Evolutionary conservation across 179 eudicot genomes (phyloP).

Genomic region (Camellia oleifera): DNA sequence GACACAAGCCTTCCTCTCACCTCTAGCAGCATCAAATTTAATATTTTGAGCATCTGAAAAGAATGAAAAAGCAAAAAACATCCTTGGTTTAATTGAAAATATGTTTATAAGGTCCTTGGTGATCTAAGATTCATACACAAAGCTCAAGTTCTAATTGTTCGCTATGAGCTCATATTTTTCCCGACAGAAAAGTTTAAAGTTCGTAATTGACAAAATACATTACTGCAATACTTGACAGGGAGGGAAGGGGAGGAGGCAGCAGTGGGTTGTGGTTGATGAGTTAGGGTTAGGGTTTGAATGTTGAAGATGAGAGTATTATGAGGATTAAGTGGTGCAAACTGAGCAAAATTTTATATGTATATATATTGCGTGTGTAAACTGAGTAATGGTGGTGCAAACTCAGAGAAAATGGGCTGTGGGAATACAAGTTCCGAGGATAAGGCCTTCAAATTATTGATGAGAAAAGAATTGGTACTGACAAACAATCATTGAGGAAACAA

Average conservation of each 20-base stretch:
- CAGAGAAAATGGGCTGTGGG: no score
- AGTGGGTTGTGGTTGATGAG: no score
- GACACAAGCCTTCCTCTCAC: conserved; percentile 39
- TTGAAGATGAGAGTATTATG: no score
- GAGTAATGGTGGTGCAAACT: no score
- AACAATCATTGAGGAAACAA: conserved; percentile 15
- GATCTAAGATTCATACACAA: background rate
- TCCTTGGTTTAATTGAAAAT: background rate
- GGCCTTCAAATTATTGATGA: background rate
- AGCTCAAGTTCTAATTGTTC: background rate
- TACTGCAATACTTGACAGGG: background rate
- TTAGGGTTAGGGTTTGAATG: no score
- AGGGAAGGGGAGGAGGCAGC: background rate
- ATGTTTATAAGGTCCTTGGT: background rate
- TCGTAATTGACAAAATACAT: background rate
- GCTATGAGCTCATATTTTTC: background rate
- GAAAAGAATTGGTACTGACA: background rate
- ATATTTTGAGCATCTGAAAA: conserved; percentile 50
- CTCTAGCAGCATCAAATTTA: conserved; percentile 44
- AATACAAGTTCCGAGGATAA: background rate
- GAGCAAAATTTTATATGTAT: no score
- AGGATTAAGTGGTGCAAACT: no score
- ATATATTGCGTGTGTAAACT: no score
- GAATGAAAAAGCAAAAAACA: conserved; percentile 1
- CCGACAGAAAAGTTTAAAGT: background rate